Evolutionary conservation across 2,329 filamentous ascomycete species (phyloP).

Genomic region (Dactylonectria estremocensis): DNA sequence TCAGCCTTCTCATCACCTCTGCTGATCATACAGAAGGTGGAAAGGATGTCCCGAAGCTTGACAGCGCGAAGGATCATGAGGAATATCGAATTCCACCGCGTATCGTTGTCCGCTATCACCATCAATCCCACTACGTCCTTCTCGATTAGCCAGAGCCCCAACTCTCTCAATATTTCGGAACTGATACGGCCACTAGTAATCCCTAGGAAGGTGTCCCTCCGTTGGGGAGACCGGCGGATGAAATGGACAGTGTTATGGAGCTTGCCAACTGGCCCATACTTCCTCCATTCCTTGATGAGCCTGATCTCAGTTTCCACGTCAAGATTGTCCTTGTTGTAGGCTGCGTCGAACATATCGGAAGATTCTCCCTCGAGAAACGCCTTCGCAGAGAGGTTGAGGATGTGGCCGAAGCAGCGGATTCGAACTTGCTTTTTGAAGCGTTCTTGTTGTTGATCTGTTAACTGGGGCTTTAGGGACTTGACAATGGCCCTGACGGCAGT

Average conservation of each 20-base stretch:
- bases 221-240: not conserved
- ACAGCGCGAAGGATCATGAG: conserved; percentile 11
- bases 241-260: not conserved
- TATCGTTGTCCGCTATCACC: not conserved
- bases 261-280: not conserved
- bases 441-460: not conserved
- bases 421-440: not conserved
- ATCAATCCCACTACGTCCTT: not conserved
- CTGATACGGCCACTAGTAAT: not conserved
- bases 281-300: not conserved
- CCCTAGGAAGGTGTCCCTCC: not conserved
- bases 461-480: not conserved
- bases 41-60: not conserved
- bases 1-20: not conserved
- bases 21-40: not conserved
- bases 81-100: conserved; percentile 2
- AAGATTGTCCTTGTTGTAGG: not conserved
- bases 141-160: not conserved
- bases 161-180: not conserved
- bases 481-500: not conserved
- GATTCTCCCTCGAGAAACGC: not conserved
- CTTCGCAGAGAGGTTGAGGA: not conserved
- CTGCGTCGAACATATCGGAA: not conserved
- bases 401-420: not conserved
- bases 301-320: not conserved